Evolutionary conservation across 2,329 filamentous ascomycete genomes (phyloP), one percentile per base, ranked within the genome.

Genomic region (Endothia cerciana): DNA sequence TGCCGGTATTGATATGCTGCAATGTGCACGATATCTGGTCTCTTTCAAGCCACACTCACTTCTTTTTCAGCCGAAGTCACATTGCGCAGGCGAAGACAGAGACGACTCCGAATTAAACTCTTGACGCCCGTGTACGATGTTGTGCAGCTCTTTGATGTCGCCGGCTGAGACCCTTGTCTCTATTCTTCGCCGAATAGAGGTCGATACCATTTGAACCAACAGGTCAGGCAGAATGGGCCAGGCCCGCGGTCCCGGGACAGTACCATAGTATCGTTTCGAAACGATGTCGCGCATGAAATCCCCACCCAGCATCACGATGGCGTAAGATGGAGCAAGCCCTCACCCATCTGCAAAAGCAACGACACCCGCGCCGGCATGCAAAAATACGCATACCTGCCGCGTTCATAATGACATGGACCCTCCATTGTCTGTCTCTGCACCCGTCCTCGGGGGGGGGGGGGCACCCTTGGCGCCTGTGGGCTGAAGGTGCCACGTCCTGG

Each of bases 391-490:
- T n/a, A n/a, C n/a, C n/a, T n/a, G n/a, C n/a, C n/a, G n/a, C n/a
- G n/a, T n/a, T n/a, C n/a, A n/a, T n/a, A n/a, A n/a, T n/a, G n/a
- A n/a, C n/a, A n/a, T n/a, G n/a, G n/a, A n/a, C n/a, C n/a, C n/a
- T n/a, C n/a, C n/a, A n/a, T n/a, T n/a, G n/a, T n/a, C 55, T 38
- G 19, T 38, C 36, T 58, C 36, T 58, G n/a, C 25, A 25, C 38
- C 4, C 25, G 4, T 28, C 25, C 22, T 43, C 22, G 33, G 36
- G 11, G 38, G 22, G 53, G 25, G 38, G 30, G 4, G 11, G 7
- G n/a, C 40, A 36, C 45, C 53, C 38, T 49, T 67, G 65, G 47
- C 65, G 63, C 33, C 47, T 49, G 65, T 67, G 65, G n/a, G 65
- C 65, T 62, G 57, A 43, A 43, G 13, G 30, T 30, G 45, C 59